A percentile compares a stretch with the other conserved stretches of the same genome.
Conservation (phyloP, 257 asterid species). For the Agastache rugosa region DNA sequence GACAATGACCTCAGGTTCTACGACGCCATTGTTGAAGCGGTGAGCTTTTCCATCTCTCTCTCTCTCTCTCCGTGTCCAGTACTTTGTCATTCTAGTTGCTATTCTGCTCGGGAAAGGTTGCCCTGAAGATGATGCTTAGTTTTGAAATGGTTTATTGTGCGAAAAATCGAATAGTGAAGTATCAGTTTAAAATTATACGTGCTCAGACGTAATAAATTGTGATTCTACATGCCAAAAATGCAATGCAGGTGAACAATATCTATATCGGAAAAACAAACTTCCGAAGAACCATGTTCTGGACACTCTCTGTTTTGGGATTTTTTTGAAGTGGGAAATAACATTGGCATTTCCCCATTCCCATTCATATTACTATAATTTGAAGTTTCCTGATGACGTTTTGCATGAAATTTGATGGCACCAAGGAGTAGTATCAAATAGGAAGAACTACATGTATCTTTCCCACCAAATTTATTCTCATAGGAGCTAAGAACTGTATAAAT, state of each 20-base stretch:
- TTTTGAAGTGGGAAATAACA: not conserved
- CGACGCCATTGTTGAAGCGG: slow-evolving; percentile 65
- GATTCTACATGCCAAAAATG: not conserved
- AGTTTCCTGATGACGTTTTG: not conserved
- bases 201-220: not conserved
- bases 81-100: not conserved
- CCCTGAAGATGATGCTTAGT: not conserved
- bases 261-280: not conserved
- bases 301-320: not conserved
- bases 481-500: not conserved
- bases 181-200: not conserved
- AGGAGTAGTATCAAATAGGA: not conserved
- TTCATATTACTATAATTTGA: not conserved
- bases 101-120: not conserved
- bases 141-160: slow-evolving; percentile 4
- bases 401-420: not conserved
- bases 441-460: not conserved
- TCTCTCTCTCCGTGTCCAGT: not conserved
- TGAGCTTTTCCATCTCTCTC: slow-evolving; percentile 23
- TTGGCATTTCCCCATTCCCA: not conserved
- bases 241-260: not conserved
- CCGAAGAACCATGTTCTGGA: not conserved
- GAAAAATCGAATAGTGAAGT: not conserved
- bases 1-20: slow-evolving; percentile 53
- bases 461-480: not conserved